A percentile compares a stretch with the other conserved stretches of the same genome.
These are phyloP conservation scores for Pinus albicaulis DNA, from an alignment of 75 land plant genomes.

Conservation along the genomic window DNA sequence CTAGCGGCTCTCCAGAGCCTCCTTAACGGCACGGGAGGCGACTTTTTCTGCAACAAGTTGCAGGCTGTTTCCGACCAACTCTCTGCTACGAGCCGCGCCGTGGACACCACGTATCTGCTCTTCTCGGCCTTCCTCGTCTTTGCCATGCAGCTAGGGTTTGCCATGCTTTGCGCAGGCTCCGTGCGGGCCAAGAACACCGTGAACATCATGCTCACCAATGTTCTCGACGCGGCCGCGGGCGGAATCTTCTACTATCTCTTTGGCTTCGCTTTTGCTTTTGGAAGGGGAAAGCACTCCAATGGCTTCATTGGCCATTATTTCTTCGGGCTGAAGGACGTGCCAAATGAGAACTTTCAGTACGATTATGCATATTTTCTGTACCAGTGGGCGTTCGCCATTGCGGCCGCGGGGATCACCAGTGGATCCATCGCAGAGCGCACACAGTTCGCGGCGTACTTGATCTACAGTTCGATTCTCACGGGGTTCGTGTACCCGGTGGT, in stretches of 20 bases:
- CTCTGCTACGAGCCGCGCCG: constrained; percentile 39
- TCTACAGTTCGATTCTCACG: constrained; percentile 62
- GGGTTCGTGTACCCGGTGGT: constrained; percentile 81
- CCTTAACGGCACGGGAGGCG: constrained; percentile 31
- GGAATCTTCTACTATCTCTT: constrained; percentile 68
- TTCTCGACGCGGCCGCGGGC: constrained; percentile 67
- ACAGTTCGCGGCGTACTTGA: constrained; percentile 67
- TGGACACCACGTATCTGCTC: constrained; percentile 65
- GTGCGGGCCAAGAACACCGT: constrained; percentile 4
- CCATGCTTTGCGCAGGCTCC: constrained; percentile 82
- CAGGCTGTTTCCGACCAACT: constrained; percentile 18
- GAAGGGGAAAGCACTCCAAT: constrained; percentile 33
- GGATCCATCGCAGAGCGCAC: constrained; percentile 79
- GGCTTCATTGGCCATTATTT: constrained; percentile 63
- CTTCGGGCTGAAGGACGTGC: constrained; percentile 41
- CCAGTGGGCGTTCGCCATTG: constrained; percentile 7
- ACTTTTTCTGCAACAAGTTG: constrained; percentile 50
- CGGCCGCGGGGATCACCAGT: constrained; percentile 53
- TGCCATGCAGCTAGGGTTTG: constrained; percentile 86
- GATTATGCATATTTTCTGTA: constrained; percentile 53
- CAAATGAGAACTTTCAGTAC: constrained; percentile 39
- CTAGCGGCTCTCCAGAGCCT: constrained; percentile 34
- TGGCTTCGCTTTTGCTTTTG: constrained; percentile 74
- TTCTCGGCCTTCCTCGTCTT: constrained; percentile 85
- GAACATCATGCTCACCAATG: too few species aligned